Conservation (phyloP, 1,284 basidiomycete genomes). For the Exobasidium rhododendri region DNA sequence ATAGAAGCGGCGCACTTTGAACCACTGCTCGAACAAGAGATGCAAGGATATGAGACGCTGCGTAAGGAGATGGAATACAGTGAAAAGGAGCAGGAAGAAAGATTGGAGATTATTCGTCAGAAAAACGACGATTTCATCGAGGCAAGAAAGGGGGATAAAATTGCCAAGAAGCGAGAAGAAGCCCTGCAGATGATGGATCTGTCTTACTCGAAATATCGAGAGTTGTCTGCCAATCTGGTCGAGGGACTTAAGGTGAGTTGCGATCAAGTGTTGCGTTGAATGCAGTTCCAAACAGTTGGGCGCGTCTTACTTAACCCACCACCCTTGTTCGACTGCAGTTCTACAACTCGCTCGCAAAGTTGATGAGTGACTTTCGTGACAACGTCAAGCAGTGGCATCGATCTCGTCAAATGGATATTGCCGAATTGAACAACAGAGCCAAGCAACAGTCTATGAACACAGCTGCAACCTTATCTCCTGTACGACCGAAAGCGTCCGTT, state of each 20-base stretch:
- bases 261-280: neutral
- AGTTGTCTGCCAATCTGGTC: constrained; percentile 77
- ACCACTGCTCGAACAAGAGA: constrained; percentile 72
- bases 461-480: neutral
- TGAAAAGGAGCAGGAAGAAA: constrained; percentile 64
- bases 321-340: constrained; percentile 56
- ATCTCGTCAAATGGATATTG: constrained; percentile 26
- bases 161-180: constrained; percentile 76
- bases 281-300: neutral
- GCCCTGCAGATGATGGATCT: constrained; percentile 81
- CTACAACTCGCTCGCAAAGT: constrained; percentile 38
- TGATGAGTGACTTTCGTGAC: constrained; percentile 32
- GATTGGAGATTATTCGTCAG: constrained; percentile 67
- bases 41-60: constrained; percentile 77
- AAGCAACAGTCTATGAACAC: constrained; percentile 7
- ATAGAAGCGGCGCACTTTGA: constrained; percentile 66
- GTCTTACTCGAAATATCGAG: constrained; percentile 82
- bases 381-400: constrained; percentile 32
- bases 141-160: constrained; percentile 73
- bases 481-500: constrained; percentile 13
- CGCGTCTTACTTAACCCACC: neutral
- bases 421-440: constrained; percentile 6
- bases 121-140: constrained; percentile 73
- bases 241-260: constrained; percentile 66
- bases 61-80: constrained; percentile 66